A percentile compares a stretch with the other conserved stretches of the same genome.
phyloP scores from a whole-genome alignment of 805 yeast species.

The Millerozyma acaciae region DNA sequence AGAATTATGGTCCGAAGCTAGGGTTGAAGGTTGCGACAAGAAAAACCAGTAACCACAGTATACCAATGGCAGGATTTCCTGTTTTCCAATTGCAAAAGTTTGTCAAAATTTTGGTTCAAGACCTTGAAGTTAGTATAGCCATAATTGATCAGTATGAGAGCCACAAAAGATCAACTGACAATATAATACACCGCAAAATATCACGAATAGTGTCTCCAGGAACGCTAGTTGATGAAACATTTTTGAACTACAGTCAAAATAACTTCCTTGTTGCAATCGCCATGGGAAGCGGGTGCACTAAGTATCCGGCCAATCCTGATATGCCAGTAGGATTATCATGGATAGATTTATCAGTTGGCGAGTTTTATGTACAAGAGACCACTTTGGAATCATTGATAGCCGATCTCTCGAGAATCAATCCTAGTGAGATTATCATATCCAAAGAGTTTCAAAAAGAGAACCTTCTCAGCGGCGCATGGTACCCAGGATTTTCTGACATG shows the following conservation, averaged over 20 bases:
- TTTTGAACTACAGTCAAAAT: constrained; percentile 67
- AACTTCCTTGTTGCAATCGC: constrained; percentile 67
- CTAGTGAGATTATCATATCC: constrained; percentile 71
- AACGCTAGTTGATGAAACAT: constrained; percentile 81
- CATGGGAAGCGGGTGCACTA: constrained; percentile 48
- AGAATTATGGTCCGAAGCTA: constrained; percentile 61
- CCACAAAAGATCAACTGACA: constrained; percentile 17
- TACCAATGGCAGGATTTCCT: constrained; percentile 94
- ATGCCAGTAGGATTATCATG: constrained; percentile 70
- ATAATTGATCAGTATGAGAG: constrained; percentile 63
- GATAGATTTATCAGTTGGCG: constrained; percentile 87
- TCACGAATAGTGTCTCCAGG: constrained; percentile 88
- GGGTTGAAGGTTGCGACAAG: constrained; percentile 68
- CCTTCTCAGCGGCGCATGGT: constrained; percentile 49
- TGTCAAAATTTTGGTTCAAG: constrained; percentile 68
- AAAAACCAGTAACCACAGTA: constrained; percentile 35
- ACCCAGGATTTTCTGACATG: constrained; percentile 54
- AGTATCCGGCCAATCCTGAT: constrained; percentile 36
- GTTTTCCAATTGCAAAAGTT: constrained; percentile 65
- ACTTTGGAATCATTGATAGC: constrained; percentile 58
- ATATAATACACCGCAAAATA: constrained; percentile 59
- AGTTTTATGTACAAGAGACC: constrained; percentile 64
- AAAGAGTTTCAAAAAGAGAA: constrained; percentile 38
- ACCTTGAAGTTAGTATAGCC: constrained; percentile 68
- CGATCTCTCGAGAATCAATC: constrained; percentile 72